A percentile compares a stretch with the other conserved stretches of the same genome.
Conservation (phyloP, 768 basidiomycete species). For the Boletus rufocinnamomeus region DNA sequence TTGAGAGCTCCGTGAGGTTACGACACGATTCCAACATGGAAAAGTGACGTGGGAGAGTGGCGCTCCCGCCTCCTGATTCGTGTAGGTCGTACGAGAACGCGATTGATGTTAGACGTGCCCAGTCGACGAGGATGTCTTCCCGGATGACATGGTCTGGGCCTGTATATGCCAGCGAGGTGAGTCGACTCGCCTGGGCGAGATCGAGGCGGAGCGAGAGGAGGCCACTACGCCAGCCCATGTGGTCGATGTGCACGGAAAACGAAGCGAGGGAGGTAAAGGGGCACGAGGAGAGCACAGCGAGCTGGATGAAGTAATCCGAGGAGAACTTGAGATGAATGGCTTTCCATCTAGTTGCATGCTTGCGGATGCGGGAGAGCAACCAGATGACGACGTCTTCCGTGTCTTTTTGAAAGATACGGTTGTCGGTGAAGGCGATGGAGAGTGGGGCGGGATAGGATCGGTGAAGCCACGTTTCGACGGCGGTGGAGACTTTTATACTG, state of each 20-base stretch:
- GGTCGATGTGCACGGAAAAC: slow-evolving; percentile 28
- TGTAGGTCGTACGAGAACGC: slow-evolving; percentile 28
- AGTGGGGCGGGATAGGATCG: slow-evolving; percentile 24
- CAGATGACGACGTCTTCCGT: slow-evolving; percentile 22
- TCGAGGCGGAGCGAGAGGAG: slow-evolving; percentile 24
- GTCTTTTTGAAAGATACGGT: slow-evolving; percentile 29
- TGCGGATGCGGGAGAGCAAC: slow-evolving; percentile 22
- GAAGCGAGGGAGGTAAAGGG: slow-evolving; percentile 24
- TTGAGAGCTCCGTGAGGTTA: slow-evolving; percentile 27
- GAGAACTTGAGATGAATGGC: slow-evolving; percentile 30
- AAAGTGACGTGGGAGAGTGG: slow-evolving; percentile 26
- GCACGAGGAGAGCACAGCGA: slow-evolving; percentile 22
- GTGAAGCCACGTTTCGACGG: slow-evolving; percentile 27
- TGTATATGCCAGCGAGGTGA: slow-evolving; percentile 27
- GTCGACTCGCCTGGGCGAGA: slow-evolving; percentile 18
- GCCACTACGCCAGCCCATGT: slow-evolving; percentile 31
- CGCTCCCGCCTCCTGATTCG: slow-evolving; percentile 28
- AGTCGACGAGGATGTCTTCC: slow-evolving; percentile 27
- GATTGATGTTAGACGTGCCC: slow-evolving; percentile 28
- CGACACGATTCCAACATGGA: slow-evolving; percentile 13
- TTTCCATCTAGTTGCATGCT: slow-evolving; percentile 28
- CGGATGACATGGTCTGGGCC: slow-evolving; percentile 25
- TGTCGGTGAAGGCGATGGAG: slow-evolving; percentile 29
- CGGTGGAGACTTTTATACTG: slow-evolving; percentile 11
- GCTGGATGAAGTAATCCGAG: slow-evolving; percentile 27